Evolutionary conservation across 345 rosid genomes (phyloP).

Genomic region (Corchorus capsularis): DNA sequence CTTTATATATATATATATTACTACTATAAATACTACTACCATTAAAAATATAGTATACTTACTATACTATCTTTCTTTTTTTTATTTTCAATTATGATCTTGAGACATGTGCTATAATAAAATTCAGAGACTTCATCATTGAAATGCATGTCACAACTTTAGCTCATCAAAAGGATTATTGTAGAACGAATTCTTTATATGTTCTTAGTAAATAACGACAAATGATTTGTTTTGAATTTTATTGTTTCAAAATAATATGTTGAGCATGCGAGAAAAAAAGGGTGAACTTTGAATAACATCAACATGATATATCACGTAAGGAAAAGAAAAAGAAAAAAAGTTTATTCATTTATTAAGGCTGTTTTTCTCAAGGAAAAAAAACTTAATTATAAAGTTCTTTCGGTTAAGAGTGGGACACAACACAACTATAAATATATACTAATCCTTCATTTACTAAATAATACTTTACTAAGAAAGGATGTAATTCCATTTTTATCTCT

Average conservation of each 20-base stretch:
- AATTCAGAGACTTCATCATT: slow-evolving; percentile 8
- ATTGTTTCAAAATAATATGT: too few species aligned
- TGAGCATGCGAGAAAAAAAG: too few species aligned
- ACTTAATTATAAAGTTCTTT: neutral
- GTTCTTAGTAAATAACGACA: too few species aligned
- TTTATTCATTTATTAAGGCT: neutral
- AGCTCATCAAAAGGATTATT: too few species aligned
- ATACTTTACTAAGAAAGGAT: too few species aligned
- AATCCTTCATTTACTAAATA: too few species aligned
- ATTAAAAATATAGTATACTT: neutral
- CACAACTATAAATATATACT: neutral
- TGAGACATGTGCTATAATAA: slow-evolving; percentile 9
- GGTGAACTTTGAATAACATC: too few species aligned
- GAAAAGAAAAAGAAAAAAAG: neutral
- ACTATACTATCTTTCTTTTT: neutral
- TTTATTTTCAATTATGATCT: neutral
- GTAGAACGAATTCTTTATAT: too few species aligned
- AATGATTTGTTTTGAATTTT: too few species aligned
- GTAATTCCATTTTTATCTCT: too few species aligned
- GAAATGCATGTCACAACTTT: neutral
- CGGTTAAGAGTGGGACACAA: neutral
- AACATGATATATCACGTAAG: too few species aligned
- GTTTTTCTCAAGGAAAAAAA: neutral
- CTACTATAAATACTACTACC: neutral
- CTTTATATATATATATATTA: too few species aligned